Evolutionary conservation across 2,329 filamentous ascomycete species (phyloP).

Genomic region (Penicillium nordicum): DNA sequence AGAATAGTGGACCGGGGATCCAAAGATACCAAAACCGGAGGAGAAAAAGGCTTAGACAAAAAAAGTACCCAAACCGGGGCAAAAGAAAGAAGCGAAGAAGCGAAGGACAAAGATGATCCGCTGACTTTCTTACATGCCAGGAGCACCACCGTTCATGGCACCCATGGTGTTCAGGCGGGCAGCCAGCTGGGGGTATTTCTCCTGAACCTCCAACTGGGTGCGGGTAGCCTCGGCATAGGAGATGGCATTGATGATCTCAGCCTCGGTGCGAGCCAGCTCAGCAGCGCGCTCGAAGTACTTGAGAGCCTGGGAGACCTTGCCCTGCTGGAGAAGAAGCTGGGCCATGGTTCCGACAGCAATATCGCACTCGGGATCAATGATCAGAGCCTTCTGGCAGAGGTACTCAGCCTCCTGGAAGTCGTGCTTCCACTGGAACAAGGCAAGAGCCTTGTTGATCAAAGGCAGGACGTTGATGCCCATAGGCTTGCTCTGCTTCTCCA

Average conservation of each 20-base stretch:
- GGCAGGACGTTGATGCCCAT: slow-evolving; percentile 97
- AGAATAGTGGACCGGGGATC: slow-evolving; percentile 19
- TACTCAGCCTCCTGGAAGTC: slow-evolving; percentile 94
- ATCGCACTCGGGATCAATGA: slow-evolving; percentile 97
- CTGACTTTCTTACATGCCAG: slow-evolving; percentile 29
- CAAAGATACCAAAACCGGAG: slow-evolving; percentile 14
- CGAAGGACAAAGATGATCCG: slow-evolving; percentile 11
- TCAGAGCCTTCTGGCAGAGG: slow-evolving; percentile 93
- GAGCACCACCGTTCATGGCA: slow-evolving; percentile 35
- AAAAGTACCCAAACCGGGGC: slow-evolving; percentile 12
- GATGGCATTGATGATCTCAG: slow-evolving; percentile 91
- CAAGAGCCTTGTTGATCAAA: slow-evolving; percentile 96
- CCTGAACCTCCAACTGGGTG: slow-evolving; percentile 88
- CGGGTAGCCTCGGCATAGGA: slow-evolving; percentile 96
- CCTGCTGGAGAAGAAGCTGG: slow-evolving; percentile 93
- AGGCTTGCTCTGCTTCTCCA: slow-evolving; percentile 93
- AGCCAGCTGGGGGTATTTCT: slow-evolving; percentile 78
- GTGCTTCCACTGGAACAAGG: slow-evolving; percentile 97
- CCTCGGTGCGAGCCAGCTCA: slow-evolving; percentile 88
- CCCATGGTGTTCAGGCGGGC: slow-evolving; percentile 65
- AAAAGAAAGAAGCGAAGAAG: slow-evolving; percentile 16
- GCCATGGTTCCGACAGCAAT: slow-evolving; percentile 99
- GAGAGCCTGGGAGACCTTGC: slow-evolving; percentile 91
- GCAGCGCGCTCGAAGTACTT: slow-evolving; percentile 97
- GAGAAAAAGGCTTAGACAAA: slow-evolving; percentile 18